Conservation (phyloP, 1,284 basidiomycete species). For the Taiwanofungus camphoratus region DNA sequence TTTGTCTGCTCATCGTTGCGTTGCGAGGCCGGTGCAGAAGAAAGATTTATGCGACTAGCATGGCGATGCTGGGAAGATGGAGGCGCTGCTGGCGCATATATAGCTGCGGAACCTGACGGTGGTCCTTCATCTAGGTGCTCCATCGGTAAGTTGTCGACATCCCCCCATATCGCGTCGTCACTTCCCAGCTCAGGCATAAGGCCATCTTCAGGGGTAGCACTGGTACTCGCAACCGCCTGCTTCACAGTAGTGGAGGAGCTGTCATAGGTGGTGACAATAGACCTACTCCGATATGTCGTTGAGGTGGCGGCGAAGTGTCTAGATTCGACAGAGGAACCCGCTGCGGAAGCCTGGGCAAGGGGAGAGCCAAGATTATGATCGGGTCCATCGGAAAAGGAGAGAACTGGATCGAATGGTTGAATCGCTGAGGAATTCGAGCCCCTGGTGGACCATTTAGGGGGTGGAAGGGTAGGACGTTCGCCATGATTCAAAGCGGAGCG, state of each 20-base stretch:
- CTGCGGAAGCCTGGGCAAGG: not conserved
- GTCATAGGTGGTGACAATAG: not conserved
- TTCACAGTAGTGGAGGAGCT: not conserved
- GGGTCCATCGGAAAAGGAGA: too few relatives aligned
- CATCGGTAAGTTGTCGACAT: not conserved
- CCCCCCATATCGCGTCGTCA: conserved; percentile 13
- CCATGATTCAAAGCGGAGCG: conserved; percentile 4
- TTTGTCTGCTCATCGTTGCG: conserved; percentile 8
- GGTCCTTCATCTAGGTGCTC: not conserved
- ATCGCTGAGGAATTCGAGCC: too few relatives aligned
- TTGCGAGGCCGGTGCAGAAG: not conserved
- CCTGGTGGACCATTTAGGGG: conserved; percentile 4
- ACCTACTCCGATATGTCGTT: not conserved
- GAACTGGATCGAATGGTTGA: too few relatives aligned
- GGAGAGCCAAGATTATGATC: not conserved
- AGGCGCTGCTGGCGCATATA: not conserved
- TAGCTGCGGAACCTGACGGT: not conserved
- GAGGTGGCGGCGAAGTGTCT: not conserved
- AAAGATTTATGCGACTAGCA: not conserved
- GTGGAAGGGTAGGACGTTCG: conserved; percentile 5
- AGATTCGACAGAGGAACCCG: not conserved
- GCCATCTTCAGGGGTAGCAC: not conserved
- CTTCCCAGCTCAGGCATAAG: conserved; percentile 1
- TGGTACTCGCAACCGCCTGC: conserved; percentile 2
- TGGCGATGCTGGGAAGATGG: not conserved